Evolutionary conservation across 2,329 filamentous ascomycete genomes (phyloP), one percentile per base, ranked within the genome.

Genomic region (Colletotrichum noveboracense): DNA sequence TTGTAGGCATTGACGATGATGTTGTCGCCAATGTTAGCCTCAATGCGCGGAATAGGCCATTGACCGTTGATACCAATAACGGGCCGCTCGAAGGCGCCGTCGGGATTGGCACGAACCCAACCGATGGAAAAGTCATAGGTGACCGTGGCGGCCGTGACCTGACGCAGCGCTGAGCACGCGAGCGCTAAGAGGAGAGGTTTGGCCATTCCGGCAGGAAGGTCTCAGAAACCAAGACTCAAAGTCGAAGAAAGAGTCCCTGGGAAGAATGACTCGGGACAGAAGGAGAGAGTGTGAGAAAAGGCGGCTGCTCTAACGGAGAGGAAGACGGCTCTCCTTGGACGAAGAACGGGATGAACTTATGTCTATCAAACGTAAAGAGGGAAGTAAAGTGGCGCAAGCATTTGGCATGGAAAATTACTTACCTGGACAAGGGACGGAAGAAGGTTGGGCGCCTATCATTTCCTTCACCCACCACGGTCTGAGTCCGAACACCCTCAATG

Each of bases 51-150:
- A 66, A 94, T 89, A 2, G 94, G 95, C 93, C 94, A 95, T 85
- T 93, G 83, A 5, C 91, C 91, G 80, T 97, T 96, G 85, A 97
- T 93, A 61, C 93, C 94, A 81, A 96, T 94, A 5, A 91, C 90
- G n/a, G 91, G 89, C 36, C 94, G 89, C 48, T 87, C 84, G 34
- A 58, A 58, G 55, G 26, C 55, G 55, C 21, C 21, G 55, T 58
- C 55, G 12, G 55, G 21, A 28, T 58, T 58, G 55, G 21, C 26
- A 21, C 55, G 55, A 58, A 95, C 91, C 94, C 94, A 96, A 72
- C 89, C 90, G 77, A 95, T 88, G 79, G 93, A 91, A 85, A 94
- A 95, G 82, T 94, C 87, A 80, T 93, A 91, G 6, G 86, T 88
- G 70, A 92, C 85, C 0, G 87, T 90, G 55, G 26, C 21, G 55